These are phyloP conservation scores for Trichoderma asperellum DNA, from an alignment of 2,329 filamentous ascomycete species.

Conservation along the genomic window DNA sequence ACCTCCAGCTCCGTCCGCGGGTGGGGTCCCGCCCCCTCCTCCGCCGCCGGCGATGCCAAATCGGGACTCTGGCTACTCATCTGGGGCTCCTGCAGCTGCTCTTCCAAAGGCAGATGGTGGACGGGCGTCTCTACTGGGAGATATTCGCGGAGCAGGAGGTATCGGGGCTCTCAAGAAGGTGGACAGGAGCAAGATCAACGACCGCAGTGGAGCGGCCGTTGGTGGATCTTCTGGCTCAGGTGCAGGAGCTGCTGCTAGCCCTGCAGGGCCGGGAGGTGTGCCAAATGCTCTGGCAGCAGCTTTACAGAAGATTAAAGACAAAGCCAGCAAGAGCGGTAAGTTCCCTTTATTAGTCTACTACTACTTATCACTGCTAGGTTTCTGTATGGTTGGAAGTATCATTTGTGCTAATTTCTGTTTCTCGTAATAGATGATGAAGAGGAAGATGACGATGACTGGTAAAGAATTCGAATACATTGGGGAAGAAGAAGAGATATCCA, in stretches of 20 bases:
- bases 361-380: neutral
- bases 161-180: slow-evolving; percentile 76
- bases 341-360: slow-evolving; percentile 36
- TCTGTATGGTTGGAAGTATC: too few species aligned
- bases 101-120: slow-evolving; percentile 49
- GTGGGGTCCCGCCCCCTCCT: slow-evolving; percentile 45
- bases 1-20: slow-evolving; percentile 40
- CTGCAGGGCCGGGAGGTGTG: slow-evolving; percentile 65
- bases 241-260: slow-evolving; percentile 55
- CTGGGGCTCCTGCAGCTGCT: slow-evolving; percentile 54
- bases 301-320: slow-evolving; percentile 82
- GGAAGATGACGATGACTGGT: slow-evolving; percentile 79
- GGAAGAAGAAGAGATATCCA: neutral
- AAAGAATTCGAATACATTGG: slow-evolving; percentile 25
- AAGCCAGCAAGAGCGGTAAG: slow-evolving; percentile 94
- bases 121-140: slow-evolving; percentile 67
- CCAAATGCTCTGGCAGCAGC: slow-evolving; percentile 81
- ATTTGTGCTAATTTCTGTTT: neutral
- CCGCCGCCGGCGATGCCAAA: slow-evolving; percentile 55
- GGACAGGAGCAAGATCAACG: slow-evolving; percentile 68
- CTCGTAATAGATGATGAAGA: slow-evolving; percentile 68
- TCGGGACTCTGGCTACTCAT: slow-evolving; percentile 61
- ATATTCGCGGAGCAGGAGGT: slow-evolving; percentile 72
- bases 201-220: slow-evolving; percentile 69
- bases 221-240: slow-evolving; percentile 56